Evolutionary conservation across 78 protist genomes (phyloP).

Genomic region (Dictyostelium brefeldianum): DNA sequence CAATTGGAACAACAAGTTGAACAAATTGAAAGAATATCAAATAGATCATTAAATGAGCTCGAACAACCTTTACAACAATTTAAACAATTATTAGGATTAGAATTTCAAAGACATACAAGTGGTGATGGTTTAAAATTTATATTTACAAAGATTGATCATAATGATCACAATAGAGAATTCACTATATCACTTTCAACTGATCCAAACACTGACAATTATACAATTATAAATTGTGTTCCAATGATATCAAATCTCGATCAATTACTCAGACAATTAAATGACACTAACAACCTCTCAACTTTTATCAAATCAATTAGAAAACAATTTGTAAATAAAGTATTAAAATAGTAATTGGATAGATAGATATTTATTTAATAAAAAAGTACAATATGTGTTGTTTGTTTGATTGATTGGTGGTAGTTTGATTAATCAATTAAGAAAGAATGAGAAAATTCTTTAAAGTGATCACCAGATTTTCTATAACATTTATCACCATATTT

Average conservation of each 20-base stretch:
- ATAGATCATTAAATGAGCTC: not conserved
- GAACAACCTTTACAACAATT: not conserved
- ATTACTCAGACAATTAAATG: not conserved
- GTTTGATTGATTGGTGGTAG: not conserved
- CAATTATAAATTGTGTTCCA: not conserved
- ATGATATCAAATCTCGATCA: not conserved
- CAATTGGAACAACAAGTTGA: not conserved
- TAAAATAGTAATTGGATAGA: not conserved
- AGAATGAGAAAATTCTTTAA: conserved; percentile 61
- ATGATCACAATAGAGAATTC: conserved; percentile 6
- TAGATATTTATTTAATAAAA: not conserved
- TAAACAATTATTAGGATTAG: conserved; percentile 21
- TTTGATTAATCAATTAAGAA: conserved; percentile 33
- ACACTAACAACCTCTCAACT: not conserved
- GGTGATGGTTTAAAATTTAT: conserved; percentile 16
- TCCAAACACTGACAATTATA: not conserved
- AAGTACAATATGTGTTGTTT: not conserved
- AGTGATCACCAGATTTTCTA: conserved; percentile 60
- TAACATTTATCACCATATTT: conserved; percentile 62
- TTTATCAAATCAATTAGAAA: conserved; percentile 30
- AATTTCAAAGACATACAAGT: conserved; percentile 16
- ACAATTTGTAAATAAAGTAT: conserved; percentile 10
- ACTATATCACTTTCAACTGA: conserved; percentile 9
- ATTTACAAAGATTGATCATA: conserved; percentile 7
- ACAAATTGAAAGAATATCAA: not conserved